A percentile compares a stretch with the other conserved stretches of the same genome.
These are phyloP conservation scores for Neurospora sp. DNA, from an alignment of 495 filamentous ascomycete genomes.

Conservation along the genomic window DNA sequence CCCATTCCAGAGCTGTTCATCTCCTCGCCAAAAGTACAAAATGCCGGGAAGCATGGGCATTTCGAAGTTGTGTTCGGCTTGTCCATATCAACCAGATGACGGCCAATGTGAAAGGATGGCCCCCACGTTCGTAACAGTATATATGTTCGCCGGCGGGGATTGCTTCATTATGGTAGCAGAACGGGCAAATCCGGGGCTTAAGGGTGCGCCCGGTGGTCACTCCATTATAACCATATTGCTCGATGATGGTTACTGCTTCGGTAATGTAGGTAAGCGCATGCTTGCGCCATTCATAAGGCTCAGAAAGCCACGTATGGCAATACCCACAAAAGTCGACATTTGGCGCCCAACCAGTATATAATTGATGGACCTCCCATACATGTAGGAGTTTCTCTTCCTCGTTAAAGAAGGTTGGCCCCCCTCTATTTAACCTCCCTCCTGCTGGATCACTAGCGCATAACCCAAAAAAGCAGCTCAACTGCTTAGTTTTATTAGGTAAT, in stretches of 20 bases:
- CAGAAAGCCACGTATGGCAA: neutral
- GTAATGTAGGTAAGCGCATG: neutral
- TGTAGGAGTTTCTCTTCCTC: no score
- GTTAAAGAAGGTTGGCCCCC: neutral
- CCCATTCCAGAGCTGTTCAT: no score
- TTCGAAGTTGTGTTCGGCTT: no score
- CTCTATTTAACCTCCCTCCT: neutral
- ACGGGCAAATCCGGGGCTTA: neutral
- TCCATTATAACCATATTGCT: neutral
- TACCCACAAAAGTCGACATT: neutral
- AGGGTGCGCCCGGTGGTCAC: neutral
- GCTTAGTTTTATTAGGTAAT: rapidly evolving
- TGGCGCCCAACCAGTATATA: neutral
- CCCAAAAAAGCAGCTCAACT: neutral
- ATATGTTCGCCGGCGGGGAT: neutral
- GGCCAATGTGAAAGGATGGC: no score
- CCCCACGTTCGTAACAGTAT: no score
- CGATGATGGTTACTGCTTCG: rapidly evolving
- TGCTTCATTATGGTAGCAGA: neutral
- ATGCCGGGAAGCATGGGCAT: no score
- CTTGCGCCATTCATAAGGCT: neutral
- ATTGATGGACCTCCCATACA: neutral
- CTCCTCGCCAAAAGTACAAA: no score
- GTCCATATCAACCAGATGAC: no score
- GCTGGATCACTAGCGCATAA: neutral